Conservation (phyloP, 768 basidiomycete genomes). For the Boletus reticulatus region DNA sequence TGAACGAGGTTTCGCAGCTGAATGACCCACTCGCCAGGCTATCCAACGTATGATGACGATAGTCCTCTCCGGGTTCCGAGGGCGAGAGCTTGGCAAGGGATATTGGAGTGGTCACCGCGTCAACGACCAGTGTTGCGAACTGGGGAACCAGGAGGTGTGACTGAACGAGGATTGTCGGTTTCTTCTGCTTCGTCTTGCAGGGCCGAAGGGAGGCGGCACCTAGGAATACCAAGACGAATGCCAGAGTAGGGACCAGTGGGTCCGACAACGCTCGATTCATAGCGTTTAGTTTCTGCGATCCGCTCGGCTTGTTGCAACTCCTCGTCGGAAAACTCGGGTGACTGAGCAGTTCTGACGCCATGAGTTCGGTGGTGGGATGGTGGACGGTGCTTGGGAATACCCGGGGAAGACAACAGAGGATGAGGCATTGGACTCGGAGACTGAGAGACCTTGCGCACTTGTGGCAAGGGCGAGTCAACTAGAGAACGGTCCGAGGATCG, state of each 20-base stretch:
- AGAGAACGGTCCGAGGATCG: background rate
- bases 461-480: background rate
- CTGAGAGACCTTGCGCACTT: background rate
- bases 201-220: background rate
- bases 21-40: background rate
- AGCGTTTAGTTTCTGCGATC: slow-evolving; percentile 12
- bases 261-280: slow-evolving; percentile 2
- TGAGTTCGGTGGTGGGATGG: background rate
- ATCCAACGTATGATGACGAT: background rate
- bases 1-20: no score
- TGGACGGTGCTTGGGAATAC: background rate
- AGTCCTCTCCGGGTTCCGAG: background rate
- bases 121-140: background rate
- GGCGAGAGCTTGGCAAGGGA: background rate
- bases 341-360: background rate
- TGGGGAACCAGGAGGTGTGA: background rate
- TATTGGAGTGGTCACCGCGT: background rate
- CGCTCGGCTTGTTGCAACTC: slow-evolving; percentile 7
- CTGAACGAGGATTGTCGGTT: background rate
- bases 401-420: background rate
- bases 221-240: slow-evolving; percentile 10
- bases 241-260: slow-evolving; percentile 3
- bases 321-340: background rate
- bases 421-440: background rate
- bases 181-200: background rate